Base-by-base conservation (phyloP, 306 rosid species). In the Medicago ruthenica region DNA sequence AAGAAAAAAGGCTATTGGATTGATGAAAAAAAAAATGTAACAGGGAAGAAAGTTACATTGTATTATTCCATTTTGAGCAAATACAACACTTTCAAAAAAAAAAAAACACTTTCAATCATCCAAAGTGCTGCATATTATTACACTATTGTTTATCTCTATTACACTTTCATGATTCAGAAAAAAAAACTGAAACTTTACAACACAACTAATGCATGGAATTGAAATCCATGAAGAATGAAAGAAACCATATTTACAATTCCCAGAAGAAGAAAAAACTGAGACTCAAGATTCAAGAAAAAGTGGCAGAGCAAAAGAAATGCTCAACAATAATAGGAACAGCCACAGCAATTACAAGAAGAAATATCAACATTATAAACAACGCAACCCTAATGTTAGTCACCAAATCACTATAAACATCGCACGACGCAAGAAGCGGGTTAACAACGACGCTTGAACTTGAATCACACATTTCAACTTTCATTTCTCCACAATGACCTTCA, bases 321-420 rank as follows among this genome's bases (percentile, higher is more conserved):
- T 76, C 48, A 71, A 71, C 20, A 12, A 81, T 11, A 51, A 81
- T 4, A 2, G 64, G 78, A 63, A 76, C 58, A 1, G 70, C 78
- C 14, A 73, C 57, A 1, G 81, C 70, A 64, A 54, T 8, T 27
- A 27, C 64, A 21, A 81, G 74, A 70, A 81, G 70, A 71, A 76
- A 54, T 17, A 64, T 54, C 85, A 81, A 14, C 0, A 76, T 6
- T 2, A 50, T 18, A 0, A 71, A 64, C 18, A 81, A 20, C 0
- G 42, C 57, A 13, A 76, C 22, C 54, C 74, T 71, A 36, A 81
- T 17, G 41, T 22, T 81, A 18, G 65, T 18, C 3, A 64, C 81
- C 70, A 81, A 9, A 8, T 17, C 78, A 42, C 85, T 81, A 20
- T 76, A 36, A 42, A 81, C 85, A 54, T 76, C 41, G 9, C 85